phyloP scores from a whole-genome alignment of 1,139 yeast species.

The Suhomyces guaymorum region DNA sequence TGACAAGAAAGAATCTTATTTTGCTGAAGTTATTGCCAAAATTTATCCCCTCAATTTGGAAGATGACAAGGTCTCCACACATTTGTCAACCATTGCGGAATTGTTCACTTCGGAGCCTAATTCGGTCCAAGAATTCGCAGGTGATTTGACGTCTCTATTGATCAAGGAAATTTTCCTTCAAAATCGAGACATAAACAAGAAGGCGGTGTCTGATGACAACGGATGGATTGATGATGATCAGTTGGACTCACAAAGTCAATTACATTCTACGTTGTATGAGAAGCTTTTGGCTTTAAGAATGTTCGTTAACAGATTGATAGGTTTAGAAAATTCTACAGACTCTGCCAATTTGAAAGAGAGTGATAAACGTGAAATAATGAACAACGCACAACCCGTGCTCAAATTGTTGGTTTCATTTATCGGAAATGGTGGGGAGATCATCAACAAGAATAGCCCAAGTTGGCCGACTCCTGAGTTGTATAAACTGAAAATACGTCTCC shows the following conservation, averaged over 20 bases:
- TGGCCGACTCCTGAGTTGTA: conserved; percentile 66
- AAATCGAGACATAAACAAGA: conserved; percentile 37
- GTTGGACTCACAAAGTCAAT: conserved; percentile 29
- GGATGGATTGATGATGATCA: conserved; percentile 54
- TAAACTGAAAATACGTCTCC: conserved; percentile 63
- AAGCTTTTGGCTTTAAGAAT: conserved; percentile 60
- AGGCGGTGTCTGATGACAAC: conserved; percentile 25
- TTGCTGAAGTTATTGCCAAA: conserved; percentile 38
- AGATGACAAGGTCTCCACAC: conserved; percentile 48
- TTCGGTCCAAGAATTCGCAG: conserved; percentile 53
- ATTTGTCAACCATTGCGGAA: conserved; percentile 63
- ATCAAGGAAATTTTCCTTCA: conserved; percentile 62
- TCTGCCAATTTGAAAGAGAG: conserved; percentile 24
- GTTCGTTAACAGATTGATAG: conserved; percentile 63
- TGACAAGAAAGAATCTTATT: conserved; percentile 39
- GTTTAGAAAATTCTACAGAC: conserved; percentile 33
- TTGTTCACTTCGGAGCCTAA: conserved; percentile 54
- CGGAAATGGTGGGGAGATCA: conserved; percentile 81
- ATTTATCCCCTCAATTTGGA: conserved; percentile 54
- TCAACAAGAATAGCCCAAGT: conserved; percentile 44
- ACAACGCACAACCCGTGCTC: conserved; percentile 59
- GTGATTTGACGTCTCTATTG: conserved; percentile 59
- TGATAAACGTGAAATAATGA: conserved; percentile 28
- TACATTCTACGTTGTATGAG: conserved; percentile 33
- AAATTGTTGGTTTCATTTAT: conserved; percentile 67